Evolutionary conservation across 306 rosid species (phyloP).

Genomic region (Lathyrus tuberosus): DNA sequence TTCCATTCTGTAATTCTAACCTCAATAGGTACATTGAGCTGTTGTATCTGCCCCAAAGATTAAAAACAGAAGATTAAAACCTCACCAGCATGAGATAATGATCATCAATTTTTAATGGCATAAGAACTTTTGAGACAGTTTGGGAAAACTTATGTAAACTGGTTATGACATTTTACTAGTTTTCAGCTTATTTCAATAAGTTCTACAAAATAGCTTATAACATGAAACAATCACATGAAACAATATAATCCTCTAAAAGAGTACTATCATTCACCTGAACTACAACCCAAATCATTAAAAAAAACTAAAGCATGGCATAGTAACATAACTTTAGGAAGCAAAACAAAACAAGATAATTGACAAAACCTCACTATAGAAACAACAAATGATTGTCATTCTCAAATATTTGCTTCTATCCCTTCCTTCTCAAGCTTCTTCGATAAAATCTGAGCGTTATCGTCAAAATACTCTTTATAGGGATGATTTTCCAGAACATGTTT

Average conservation of each 20-base stretch:
- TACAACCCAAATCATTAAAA: conserved; percentile 26
- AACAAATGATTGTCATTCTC: conserved; percentile 36
- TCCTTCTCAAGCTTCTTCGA: conserved; percentile 52
- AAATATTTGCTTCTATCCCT: conserved; percentile 44
- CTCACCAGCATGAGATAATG: conserved; percentile 15
- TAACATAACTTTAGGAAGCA: background rate
- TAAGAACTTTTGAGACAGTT: too few relatives aligned
- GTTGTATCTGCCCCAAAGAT: conserved; percentile 71
- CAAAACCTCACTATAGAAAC: conserved; percentile 43
- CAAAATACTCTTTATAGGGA: conserved; percentile 74
- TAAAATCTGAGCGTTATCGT: conserved; percentile 62
- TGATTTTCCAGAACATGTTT: conserved; percentile 78
- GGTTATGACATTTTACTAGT: too few relatives aligned
- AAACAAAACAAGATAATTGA: background rate
- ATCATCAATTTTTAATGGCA: too few relatives aligned
- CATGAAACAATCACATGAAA: too few relatives aligned
- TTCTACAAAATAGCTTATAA: background rate
- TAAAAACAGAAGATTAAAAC: conserved; percentile 33
- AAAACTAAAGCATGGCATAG: conserved; percentile 7
- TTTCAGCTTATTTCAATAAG: too few relatives aligned
- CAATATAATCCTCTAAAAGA: too few relatives aligned
- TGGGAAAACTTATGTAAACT: too few relatives aligned
- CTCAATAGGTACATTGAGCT: conserved; percentile 74
- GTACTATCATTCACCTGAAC: conserved; percentile 24
- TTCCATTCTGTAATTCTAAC: conserved; percentile 94